These are phyloP conservation scores for Hygrocybe punicea DNA, from an alignment of 768 basidiomycete genomes.

Conservation along the genomic window DNA sequence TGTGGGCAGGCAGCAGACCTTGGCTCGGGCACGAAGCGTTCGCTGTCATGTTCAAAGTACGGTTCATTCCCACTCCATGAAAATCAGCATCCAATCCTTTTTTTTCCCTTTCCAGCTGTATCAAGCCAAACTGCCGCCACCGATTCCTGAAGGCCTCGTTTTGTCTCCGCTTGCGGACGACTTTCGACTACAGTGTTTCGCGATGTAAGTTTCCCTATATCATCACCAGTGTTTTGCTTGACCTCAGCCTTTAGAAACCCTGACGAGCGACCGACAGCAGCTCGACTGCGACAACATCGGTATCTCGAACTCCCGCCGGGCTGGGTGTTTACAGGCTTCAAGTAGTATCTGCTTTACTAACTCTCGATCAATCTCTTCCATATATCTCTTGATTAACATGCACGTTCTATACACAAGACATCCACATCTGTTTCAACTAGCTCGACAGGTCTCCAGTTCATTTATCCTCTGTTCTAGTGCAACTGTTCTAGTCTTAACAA, in stretches of 20 bases:
- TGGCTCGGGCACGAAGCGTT: slow-evolving; percentile 90
- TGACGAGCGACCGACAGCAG: slow-evolving; percentile 73
- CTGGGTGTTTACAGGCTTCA: slow-evolving; percentile 73
- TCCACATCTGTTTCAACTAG: slow-evolving; percentile 4
- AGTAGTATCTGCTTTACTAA: slow-evolving; percentile 31
- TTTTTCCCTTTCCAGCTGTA: slow-evolving; percentile 56
- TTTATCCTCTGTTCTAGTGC: slow-evolving; percentile 9
- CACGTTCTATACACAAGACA: slow-evolving; percentile 4
- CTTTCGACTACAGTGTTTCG: slow-evolving; percentile 86
- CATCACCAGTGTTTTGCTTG: slow-evolving; percentile 7
- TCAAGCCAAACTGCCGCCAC: slow-evolving; percentile 79
- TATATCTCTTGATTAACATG: neutral
- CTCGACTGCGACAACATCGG: slow-evolving; percentile 73
- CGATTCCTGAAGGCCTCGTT: slow-evolving; percentile 79
- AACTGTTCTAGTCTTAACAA: neutral
- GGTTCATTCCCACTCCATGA: slow-evolving; percentile 18
- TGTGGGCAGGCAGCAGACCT: slow-evolving; percentile 96
- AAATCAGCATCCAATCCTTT: neutral
- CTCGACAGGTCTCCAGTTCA: slow-evolving; percentile 14
- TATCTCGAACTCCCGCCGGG: slow-evolving; percentile 70
- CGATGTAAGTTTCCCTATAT: slow-evolving; percentile 55
- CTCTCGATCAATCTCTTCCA: slow-evolving; percentile 1
- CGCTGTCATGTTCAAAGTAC: slow-evolving; percentile 91
- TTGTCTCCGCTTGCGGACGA: slow-evolving; percentile 76
- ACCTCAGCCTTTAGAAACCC: slow-evolving; percentile 56